Base-by-base conservation (phyloP, 2,329 filamentous ascomycete genomes). In the Xylariales sp. region DNA sequence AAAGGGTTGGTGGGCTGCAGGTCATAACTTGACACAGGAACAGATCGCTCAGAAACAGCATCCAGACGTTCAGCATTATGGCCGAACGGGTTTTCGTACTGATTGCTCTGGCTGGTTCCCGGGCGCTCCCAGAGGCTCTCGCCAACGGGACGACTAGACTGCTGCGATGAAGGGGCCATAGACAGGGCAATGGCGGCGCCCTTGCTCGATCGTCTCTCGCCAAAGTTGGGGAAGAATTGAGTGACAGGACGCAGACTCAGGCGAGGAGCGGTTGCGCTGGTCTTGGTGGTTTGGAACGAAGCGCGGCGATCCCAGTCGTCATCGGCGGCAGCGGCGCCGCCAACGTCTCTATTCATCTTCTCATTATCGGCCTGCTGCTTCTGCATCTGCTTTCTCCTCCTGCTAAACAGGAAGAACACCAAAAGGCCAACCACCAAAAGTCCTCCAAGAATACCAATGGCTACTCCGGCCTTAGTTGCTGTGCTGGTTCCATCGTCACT, bases 201-300 rank as follows among this genome's bases (percentile, higher is more conserved):
- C 42, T 69, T 72, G 63, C 70, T 78, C 24, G 60, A 55, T 35
- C 69, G 65, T 54, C 72, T 70, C 38, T 76, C 72, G 6, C 66
- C 61, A 38, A 86, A 74, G 53, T 78, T 81, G 5, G 88, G 85
- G 27, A 87, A 72, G 63, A 95, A 90, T 53, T 93, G 81, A 28
- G 88, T 91, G 33, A 93, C 77, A 3, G 89, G 89, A 34, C 88
- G 83, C 38, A 95, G 72, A 55, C 88, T 94, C 44, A 96, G 74
- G 45, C 83, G 83, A n/a, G 89, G 88, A 30, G 89, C 82, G 23
- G 67, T 74, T 20, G 71, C 68, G 45, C 59, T 65, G 45, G 67
- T 74, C 48, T 59, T 67, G 39, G 64, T 60, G 38, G 66, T 64
- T 27, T 56, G 48, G 33, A 62, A 49, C 49, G 43, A 42, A 20